Base-by-base conservation (phyloP, 345 rosid genomes). In the Lepidium didymum region DNA sequence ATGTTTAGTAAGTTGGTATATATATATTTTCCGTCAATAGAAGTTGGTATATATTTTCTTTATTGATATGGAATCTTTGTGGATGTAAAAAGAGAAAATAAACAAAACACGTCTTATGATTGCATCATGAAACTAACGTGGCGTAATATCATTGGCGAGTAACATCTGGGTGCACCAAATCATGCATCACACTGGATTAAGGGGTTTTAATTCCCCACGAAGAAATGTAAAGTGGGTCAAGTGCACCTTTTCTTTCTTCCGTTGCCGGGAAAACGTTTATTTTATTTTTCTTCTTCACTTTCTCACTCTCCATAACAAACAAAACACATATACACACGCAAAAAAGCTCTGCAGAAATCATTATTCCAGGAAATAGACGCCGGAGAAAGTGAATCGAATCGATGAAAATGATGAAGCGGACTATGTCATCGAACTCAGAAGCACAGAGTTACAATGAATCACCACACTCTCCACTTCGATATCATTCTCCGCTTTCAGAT, bases 401-500 rank as follows among this genome's bases (percentile, higher is more conserved):
- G 33, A 34, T n/a, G 54, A 29, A 29, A 7, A 31, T 50, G 66
- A 83, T 86, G 90, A 90, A 79, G 64, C 88, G 84, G 34, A 81
- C 91, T 0, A 74, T 82, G 0, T 91, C 99, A 9, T 81, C 87
- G 11, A 84, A 83, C 76, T 86, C 93, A 23, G 92, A 86, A 19
- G 45, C 79, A 0, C 66, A 53, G 54, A 55, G 69, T 41, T 78
- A 71, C 59, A 47, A 51, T 10, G 92, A 87, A 23, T 89, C 96
- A 4, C 87, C 84, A 33, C 88, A 60, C 79, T 86, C 94, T 2
- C 94, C 94, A 12, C 92, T 85, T 67, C 79, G 85, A 5, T 77
- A 68, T 79, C 80, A 82, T 52, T 85, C 97, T 10, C 97, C 96
- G 1, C 75, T 80, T 37, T 88, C 89, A 71, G 93, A 93, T 66